phyloP scores from a whole-genome alignment of 768 basidiomycete genomes.

The Cystobasidium ongulense region DNA sequence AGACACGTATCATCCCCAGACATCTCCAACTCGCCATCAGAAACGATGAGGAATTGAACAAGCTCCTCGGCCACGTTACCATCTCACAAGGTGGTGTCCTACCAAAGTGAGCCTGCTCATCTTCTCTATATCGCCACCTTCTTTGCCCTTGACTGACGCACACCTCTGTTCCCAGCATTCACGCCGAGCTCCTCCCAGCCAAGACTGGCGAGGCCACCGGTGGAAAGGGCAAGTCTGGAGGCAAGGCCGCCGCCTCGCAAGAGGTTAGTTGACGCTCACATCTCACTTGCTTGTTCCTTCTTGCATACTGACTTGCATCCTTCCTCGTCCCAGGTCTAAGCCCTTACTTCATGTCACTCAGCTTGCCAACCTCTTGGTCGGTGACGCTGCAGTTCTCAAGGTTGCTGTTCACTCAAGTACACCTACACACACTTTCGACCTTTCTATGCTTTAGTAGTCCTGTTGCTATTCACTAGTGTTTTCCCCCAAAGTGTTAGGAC shows the following conservation, averaged over 20 bases:
- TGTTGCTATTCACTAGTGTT: no score
- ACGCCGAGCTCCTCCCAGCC: conserved; percentile 31
- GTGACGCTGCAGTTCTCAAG: no score
- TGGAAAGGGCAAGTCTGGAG: conserved; percentile 12
- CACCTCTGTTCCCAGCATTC: conserved; percentile 20
- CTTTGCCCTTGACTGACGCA: not conserved
- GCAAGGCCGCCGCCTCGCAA: conserved; percentile 13
- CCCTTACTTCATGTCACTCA: not conserved
- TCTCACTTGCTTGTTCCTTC: not conserved
- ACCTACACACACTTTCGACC: no score
- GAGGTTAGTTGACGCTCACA: not conserved
- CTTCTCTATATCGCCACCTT: not conserved
- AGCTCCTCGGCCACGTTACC: conserved; percentile 54
- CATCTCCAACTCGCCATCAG: conserved; percentile 68
- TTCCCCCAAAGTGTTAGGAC: no score
- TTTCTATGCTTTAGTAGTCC: no score
- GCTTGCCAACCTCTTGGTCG: no score
- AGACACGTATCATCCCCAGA: conserved; percentile 71
- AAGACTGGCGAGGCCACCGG: conserved; percentile 26
- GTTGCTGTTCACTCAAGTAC: no score
- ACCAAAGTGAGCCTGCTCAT: conserved; percentile 48
- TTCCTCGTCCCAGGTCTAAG: not conserved
- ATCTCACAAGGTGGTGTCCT: conserved; percentile 70
- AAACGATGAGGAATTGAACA: conserved; percentile 62
- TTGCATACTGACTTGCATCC: no score